These are phyloP conservation scores for Castanopsis chinensis DNA, from an alignment of 306 rosid genomes.

Conservation along the genomic window DNA sequence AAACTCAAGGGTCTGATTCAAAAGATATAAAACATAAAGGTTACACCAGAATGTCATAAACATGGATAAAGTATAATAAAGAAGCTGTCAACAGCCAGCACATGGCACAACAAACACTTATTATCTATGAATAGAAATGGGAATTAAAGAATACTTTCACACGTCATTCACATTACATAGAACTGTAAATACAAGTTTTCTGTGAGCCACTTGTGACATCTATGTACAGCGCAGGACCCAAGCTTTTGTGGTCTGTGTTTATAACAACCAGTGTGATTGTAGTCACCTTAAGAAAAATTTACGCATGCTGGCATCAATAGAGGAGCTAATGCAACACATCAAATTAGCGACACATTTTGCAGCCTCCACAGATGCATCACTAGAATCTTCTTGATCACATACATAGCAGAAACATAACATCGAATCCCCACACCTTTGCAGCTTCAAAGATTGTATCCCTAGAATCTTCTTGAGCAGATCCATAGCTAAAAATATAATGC, in stretches of 20 bases:
- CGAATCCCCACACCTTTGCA: conserved; percentile 37
- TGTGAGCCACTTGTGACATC: conserved; percentile 50
- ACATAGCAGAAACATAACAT: conserved; percentile 28
- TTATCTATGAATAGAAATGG: conserved; percentile 38
- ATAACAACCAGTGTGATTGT: conserved; percentile 50
- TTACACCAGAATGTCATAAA: conserved; percentile 46
- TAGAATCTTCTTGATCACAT: conserved; percentile 33
- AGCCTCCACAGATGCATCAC: conserved; percentile 39
- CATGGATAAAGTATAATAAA: conserved; percentile 39
- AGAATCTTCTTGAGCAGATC: conserved; percentile 32
- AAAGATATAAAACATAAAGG: conserved; percentile 26
- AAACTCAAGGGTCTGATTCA: conserved; percentile 30
- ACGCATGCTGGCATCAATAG: conserved; percentile 46
- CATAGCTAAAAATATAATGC: conserved; percentile 43
- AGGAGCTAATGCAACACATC: conserved; percentile 47
- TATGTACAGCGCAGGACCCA: conserved; percentile 75
- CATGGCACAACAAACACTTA: conserved; percentile 36
- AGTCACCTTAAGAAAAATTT: conserved; percentile 63
- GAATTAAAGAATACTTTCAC: conserved; percentile 38
- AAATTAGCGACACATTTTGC: conserved; percentile 33
- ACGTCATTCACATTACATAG: conserved; percentile 50
- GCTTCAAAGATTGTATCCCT: conserved; percentile 31
- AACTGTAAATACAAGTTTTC: conserved; percentile 61
- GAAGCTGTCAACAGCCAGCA: conserved; percentile 33
- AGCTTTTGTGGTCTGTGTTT: conserved; percentile 55